These are phyloP conservation scores for Roridomyces roridus DNA, from an alignment of 768 basidiomycete genomes.

Conservation along the genomic window DNA sequence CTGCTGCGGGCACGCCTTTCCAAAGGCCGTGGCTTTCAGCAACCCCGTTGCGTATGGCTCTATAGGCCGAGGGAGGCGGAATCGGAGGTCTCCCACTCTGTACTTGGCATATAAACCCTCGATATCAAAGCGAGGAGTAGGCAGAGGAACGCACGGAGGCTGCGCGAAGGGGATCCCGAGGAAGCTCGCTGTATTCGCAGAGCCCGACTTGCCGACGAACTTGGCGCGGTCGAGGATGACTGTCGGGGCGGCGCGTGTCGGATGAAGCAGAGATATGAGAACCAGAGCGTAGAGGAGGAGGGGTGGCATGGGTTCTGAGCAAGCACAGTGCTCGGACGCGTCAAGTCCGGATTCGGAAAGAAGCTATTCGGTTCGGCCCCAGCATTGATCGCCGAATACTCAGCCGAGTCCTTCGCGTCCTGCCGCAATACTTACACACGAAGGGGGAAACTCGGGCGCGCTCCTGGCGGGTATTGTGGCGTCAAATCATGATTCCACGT, in stretches of 20 bases:
- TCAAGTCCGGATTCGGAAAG: too few species aligned
- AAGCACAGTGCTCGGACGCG: neutral
- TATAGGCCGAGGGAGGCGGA: slow-evolving; percentile 47
- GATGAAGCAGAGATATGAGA: slow-evolving; percentile 5
- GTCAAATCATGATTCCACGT: too few species aligned
- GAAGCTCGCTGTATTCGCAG: slow-evolving; percentile 42
- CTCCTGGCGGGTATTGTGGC: too few species aligned
- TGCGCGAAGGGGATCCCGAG: slow-evolving; percentile 62
- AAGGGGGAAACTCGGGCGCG: too few species aligned
- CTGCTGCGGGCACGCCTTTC: slow-evolving; percentile 57
- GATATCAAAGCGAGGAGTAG: too few species aligned
- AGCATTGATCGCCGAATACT: too few species aligned
- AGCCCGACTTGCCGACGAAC: slow-evolving; percentile 46
- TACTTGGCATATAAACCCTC: too few species aligned
- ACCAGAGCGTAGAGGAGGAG: neutral
- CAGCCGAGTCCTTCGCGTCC: too few species aligned
- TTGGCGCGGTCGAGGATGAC: slow-evolving; percentile 51
- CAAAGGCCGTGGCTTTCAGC: slow-evolving; percentile 44
- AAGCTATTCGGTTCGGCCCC: too few species aligned
- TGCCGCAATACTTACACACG: too few species aligned
- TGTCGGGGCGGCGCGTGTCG: slow-evolving; percentile 34
- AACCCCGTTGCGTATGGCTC: slow-evolving; percentile 39
- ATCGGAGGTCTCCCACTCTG: slow-evolving; percentile 8
- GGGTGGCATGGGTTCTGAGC: neutral
- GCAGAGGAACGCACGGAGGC: slow-evolving; percentile 62